A percentile compares a stretch with the other conserved stretches of the same genome.
Conservation (phyloP, 192 early-diverging fungal genomes). For the Funneliformis mosseae region DNA sequence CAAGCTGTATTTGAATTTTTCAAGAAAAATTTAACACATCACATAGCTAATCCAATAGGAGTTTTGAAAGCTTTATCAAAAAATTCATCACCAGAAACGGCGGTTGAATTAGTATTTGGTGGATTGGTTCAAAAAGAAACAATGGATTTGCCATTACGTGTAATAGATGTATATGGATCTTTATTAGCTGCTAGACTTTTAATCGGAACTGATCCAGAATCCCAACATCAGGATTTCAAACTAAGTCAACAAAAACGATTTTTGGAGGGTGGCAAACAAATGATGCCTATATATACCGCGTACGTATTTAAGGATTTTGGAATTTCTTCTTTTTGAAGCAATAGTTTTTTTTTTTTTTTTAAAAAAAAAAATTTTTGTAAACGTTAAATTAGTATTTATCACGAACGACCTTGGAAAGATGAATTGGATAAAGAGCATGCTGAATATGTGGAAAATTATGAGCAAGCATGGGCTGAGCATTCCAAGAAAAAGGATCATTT, state of each 20-base stretch:
- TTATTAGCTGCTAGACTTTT: conserved; percentile 52
- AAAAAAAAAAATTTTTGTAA: no score
- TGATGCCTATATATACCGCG: conserved; percentile 80
- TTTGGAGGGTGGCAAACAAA: conserved; percentile 60
- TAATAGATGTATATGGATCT: conserved; percentile 66
- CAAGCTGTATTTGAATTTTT: conserved; percentile 38
- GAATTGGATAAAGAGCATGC: conserved; percentile 27
- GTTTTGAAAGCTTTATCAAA: conserved; percentile 36
- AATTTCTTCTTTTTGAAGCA: not conserved
- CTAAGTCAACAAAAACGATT: conserved; percentile 53
- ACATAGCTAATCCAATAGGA: conserved; percentile 37
- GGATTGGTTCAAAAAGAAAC: conserved; percentile 45
- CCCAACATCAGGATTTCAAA: conserved; percentile 55
- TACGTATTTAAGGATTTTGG: conserved; percentile 34
- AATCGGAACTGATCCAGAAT: conserved; percentile 38
- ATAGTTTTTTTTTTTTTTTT: not conserved
- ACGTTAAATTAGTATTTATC: conserved; percentile 47
- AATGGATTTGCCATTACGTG: conserved; percentile 34
- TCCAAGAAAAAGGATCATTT: conserved; percentile 47
- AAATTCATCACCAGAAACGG: conserved; percentile 39
- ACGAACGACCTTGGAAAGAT: conserved; percentile 57
- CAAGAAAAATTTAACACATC: conserved; percentile 35
- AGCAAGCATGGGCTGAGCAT: conserved; percentile 40
- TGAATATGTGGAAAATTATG: conserved; percentile 39
- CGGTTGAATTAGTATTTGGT: conserved; percentile 47